Conservation (phyloP, 2,329 filamentous ascomycete genomes). For the Dactylonectria macrodidyma region DNA sequence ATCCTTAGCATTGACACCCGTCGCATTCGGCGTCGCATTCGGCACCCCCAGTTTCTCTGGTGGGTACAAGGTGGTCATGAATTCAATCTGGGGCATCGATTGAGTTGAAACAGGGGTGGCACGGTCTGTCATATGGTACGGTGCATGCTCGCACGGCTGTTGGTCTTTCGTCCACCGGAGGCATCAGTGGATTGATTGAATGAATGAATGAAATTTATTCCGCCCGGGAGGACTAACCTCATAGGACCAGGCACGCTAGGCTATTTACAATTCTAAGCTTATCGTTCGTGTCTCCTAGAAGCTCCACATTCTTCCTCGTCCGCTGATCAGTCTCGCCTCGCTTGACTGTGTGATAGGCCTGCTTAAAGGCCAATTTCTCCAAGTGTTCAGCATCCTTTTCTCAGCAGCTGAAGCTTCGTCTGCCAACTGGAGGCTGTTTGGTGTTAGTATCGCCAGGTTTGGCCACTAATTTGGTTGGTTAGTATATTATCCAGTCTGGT, state of each 20-base stretch:
- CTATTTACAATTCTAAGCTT: background rate
- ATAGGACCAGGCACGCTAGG: background rate
- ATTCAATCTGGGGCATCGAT: too few species aligned
- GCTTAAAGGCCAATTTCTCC: conserved; percentile 34
- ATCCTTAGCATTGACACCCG: too few species aligned
- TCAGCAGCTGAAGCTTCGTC: conserved; percentile 29
- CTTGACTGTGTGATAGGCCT: conserved; percentile 23
- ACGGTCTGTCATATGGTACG: too few species aligned
- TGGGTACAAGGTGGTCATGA: too few species aligned
- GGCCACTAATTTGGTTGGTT: background rate
- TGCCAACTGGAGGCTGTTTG: conserved; percentile 18
- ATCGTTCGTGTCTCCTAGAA: background rate
- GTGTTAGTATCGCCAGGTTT: conserved; percentile 19
- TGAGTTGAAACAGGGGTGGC: too few species aligned
- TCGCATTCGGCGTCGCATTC: too few species aligned
- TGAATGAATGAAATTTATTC: background rate
- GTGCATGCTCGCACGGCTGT: too few species aligned
- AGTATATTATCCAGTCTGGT: too few species aligned
- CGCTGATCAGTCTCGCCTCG: background rate
- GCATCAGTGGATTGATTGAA: background rate
- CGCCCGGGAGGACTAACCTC: too few species aligned
- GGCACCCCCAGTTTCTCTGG: too few species aligned
- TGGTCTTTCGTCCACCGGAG: too few species aligned
- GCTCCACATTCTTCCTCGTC: background rate
- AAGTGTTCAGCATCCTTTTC: conserved; percentile 37